Evolutionary conservation across 2,329 filamentous ascomycete genomes (phyloP), one percentile per base, ranked within the genome.

Genomic region (Exophiala bonariae): DNA sequence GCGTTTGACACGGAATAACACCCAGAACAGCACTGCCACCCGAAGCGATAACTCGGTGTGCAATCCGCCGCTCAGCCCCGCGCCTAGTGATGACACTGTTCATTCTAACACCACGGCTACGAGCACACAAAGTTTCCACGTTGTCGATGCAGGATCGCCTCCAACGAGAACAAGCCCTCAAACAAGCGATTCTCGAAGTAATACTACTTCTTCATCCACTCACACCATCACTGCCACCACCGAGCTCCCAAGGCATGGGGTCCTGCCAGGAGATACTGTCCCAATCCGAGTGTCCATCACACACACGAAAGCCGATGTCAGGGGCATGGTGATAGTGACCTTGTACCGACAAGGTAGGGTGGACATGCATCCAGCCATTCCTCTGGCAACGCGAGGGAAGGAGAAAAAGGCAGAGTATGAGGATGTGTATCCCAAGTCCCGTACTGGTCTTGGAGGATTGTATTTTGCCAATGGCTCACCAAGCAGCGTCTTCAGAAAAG

Each of bases 401-500:
- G 80, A 81, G 9, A 83, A 82, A 59, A 84, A 82, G 60, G 71
- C 82, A 13, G 83, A 89, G 50, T 88, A 86, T 59, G 87, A 92
- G 58, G 89, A 95, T 50, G 88, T 86, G 61, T 95, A 91, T 63
- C 90, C 91, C 3, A 88, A 85, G 60, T 96, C 90, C 2, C 83
- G 86, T 51, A 95, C 90, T 1, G 91, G 90, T 0, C 78, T 96
- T 6, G 88, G 87, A 13, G 91, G 91, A 0, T 74, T 97, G 20
- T 95, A 91, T 1, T 76, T 97, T 32, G 89, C 88, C 1, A 93
- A 89, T 1, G 87, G 87, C 5, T 86, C 89, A 30, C 91, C 90
- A 2, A 92, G 84, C 63, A 93, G 91, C 66, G 80, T 93, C n/a
- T 97, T 96, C 65, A 86, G 93, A 44, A 97, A 97, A 66, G 93